Evolutionary conservation across 495 filamentous ascomycete species (phyloP).

Genomic region (Penicillium parvum): DNA sequence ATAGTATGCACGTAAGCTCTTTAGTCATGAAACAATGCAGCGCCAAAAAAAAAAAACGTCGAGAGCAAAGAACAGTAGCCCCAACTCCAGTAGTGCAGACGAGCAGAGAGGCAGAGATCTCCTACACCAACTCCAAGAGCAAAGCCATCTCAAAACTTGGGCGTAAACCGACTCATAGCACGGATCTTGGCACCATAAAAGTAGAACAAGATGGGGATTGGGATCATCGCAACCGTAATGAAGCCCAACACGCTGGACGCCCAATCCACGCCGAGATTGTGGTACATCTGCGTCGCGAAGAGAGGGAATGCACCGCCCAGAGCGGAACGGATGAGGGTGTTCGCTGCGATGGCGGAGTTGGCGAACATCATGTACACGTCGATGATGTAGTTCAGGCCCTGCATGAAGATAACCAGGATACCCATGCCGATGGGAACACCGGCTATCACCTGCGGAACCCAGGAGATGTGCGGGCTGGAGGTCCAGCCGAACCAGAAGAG

Average conservation of each 20-base stretch:
- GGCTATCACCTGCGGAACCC: slow-evolving; percentile 48
- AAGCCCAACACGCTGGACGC: slow-evolving; percentile 64
- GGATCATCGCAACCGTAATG: slow-evolving; percentile 58
- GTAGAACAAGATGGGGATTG: slow-evolving; percentile 67
- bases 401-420: slow-evolving; percentile 54
- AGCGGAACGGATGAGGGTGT: slow-evolving; percentile 59
- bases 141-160: slow-evolving; percentile 30
- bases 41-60: background rate
- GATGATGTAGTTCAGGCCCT: slow-evolving; percentile 60
- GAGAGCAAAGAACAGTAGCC: background rate
- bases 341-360: slow-evolving; percentile 62
- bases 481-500: slow-evolving; percentile 68
- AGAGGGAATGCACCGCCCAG: slow-evolving; percentile 65
- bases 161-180: slow-evolving; percentile 44
- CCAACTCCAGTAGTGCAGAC: slow-evolving; percentile 1
- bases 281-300: slow-evolving; percentile 58
- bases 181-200: slow-evolving; percentile 63
- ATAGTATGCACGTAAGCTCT: slow-evolving; percentile 9
- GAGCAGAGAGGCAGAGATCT: no score
- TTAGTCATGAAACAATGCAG: slow-evolving; percentile 1
- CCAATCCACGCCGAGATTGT: slow-evolving; percentile 58
- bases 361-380: slow-evolving; percentile 58
- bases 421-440: slow-evolving; percentile 50
- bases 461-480: slow-evolving; percentile 35
- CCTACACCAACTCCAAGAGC: background rate